Conservation (phyloP, 2,329 filamentous ascomycete species). For the Phoma sp. region DNA sequence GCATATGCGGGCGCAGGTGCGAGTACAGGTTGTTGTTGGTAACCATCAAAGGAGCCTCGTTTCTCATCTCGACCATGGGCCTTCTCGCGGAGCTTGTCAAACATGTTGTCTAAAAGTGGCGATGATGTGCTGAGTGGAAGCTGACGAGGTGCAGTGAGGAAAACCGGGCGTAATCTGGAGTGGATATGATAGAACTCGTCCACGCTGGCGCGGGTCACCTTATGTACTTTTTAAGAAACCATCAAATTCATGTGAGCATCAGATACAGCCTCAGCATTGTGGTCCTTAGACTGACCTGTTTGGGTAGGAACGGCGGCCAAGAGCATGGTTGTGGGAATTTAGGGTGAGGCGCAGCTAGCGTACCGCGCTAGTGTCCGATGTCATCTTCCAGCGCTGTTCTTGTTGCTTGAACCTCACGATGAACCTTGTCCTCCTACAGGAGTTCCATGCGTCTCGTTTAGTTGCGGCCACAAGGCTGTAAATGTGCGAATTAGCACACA, state of each 20-base stretch:
- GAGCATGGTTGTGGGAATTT: not conserved
- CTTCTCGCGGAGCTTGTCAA: slow-evolving; percentile 24
- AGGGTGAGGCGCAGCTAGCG: not conserved
- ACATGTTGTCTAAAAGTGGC: slow-evolving; percentile 4
- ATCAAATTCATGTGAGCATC: not conserved
- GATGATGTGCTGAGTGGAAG: not conserved
- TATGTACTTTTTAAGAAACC: not conserved
- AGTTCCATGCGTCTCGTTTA: too few relatives aligned
- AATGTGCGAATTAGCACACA: too few relatives aligned
- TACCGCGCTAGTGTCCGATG: slow-evolving; percentile 2
- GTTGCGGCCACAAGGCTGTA: too few relatives aligned
- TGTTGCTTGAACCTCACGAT: too few relatives aligned
- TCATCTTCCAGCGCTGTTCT: not conserved
- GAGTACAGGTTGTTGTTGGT: slow-evolving; percentile 2
- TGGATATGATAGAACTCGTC: not conserved
- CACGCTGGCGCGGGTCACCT: not conserved
- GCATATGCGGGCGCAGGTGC: slow-evolving; percentile 18
- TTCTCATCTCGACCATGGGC: slow-evolving; percentile 21
- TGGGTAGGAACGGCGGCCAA: slow-evolving; percentile 2
- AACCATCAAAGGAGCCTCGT: slow-evolving; percentile 9
- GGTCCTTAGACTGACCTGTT: not conserved
- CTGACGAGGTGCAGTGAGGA: not conserved
- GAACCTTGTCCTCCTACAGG: too few relatives aligned
- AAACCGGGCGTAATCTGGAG: too few relatives aligned
- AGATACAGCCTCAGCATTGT: not conserved